Percentiles rank a stretch among this genome's conserved stretches.
phyloP scores from a whole-genome alignment of 345 rosid genomes.

The Brassica carinata region DNA sequence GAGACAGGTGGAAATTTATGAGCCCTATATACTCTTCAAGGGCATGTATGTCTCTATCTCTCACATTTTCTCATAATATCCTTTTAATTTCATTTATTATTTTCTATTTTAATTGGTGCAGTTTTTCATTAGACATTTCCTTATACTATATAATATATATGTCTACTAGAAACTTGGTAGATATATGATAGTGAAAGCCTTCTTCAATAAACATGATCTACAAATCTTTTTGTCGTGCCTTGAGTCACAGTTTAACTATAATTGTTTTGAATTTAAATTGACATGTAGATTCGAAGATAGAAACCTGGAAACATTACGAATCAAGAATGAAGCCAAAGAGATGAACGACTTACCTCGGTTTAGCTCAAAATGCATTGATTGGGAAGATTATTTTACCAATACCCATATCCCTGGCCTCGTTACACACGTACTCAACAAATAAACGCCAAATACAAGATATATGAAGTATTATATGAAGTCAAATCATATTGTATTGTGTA shows the following conservation, averaged over 20 bases:
- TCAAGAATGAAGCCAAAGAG: conserved; percentile 33
- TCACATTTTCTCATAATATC: neutral
- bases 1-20: conserved; percentile 64
- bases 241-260: neutral
- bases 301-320: conserved; percentile 51
- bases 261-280: conserved; percentile 35
- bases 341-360: conserved; percentile 37
- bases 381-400: conserved; percentile 61
- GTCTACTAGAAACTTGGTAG: neutral
- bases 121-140: too few relatives aligned
- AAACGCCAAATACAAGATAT: neutral
- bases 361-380: conserved; percentile 50
- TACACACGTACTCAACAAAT: conserved; percentile 37
- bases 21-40: conserved; percentile 72
- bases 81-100: neutral
- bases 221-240: neutral
- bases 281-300: conserved; percentile 60
- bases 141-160: neutral
- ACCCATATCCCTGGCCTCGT: conserved; percentile 62
- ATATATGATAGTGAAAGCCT: neutral
- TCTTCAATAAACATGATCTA: neutral
- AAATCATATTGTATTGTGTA: too few relatives aligned
- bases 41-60: conserved; percentile 59
- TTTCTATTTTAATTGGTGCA: too few relatives aligned
- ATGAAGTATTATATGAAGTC: too few relatives aligned